These are phyloP conservation scores for Penicillium janthinellum DNA, from an alignment of 2,329 filamentous ascomycete genomes.

Conservation along the genomic window DNA sequence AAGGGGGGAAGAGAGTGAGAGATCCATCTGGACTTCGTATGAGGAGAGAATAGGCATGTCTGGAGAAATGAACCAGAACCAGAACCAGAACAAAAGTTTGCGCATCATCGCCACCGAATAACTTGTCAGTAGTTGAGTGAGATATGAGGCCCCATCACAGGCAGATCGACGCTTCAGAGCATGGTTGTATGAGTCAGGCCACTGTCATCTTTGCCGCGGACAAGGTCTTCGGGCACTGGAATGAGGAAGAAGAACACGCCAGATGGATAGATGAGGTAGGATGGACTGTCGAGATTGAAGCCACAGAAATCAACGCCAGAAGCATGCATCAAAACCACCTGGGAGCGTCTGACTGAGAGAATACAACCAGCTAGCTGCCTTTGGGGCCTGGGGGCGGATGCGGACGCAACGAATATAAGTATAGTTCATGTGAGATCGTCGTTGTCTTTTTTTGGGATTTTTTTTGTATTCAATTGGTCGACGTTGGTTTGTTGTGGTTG, in stretches of 20 bases:
- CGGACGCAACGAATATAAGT: constrained; percentile 1
- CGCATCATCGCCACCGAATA: constrained; percentile 23
- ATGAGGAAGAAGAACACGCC: constrained; percentile 16
- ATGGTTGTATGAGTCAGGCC: constrained; percentile 4
- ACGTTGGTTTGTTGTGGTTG: background rate
- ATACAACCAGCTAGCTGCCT: background rate
- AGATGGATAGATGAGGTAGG: constrained; percentile 22
- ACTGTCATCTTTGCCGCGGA: constrained; percentile 11
- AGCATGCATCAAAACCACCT: constrained; percentile 2
- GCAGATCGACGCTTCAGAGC: constrained; percentile 17
- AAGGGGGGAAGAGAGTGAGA: constrained; percentile 12
- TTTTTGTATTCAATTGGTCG: background rate
- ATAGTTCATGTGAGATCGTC: background rate
- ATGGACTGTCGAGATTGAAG: constrained; percentile 14
- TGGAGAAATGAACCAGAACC: constrained; percentile 19
- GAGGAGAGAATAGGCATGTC: constrained; percentile 14
- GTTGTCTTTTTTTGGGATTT: background rate
- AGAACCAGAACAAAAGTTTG: background rate
- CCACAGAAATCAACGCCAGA: constrained; percentile 10
- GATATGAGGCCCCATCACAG: constrained; percentile 23
- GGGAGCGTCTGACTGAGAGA: background rate
- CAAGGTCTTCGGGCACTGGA: constrained; percentile 7
- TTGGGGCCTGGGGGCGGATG: background rate
- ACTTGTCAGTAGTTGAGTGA: constrained; percentile 20
- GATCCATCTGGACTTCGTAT: constrained; percentile 11